phyloP scores from a whole-genome alignment of 176 grass and related monocot species.

The Oryza meridionalis region DNA sequence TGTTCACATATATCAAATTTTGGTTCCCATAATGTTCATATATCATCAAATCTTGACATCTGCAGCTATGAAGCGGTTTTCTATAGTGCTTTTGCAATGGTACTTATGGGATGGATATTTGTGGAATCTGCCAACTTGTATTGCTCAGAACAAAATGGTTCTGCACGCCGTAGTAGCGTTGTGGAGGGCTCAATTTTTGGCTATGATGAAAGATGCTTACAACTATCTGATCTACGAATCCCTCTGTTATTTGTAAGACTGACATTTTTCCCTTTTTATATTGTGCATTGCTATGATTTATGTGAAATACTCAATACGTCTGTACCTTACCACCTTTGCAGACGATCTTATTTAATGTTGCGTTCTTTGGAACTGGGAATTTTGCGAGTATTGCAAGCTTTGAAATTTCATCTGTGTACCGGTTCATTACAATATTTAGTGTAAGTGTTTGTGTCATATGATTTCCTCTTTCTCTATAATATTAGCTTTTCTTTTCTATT shows the following conservation, averaged over 20 bases:
- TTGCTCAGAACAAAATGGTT: conserved; percentile 62
- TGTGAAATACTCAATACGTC: conserved; percentile 20
- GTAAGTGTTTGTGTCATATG: conserved; percentile 52
- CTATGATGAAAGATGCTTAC: conserved; percentile 71
- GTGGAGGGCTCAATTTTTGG: conserved; percentile 50
- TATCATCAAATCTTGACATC: conserved; percentile 18
- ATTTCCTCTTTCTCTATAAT: conserved; percentile 29
- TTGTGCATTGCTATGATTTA: conserved; percentile 2
- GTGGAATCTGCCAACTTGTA: conserved; percentile 72
- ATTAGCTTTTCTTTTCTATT: conserved; percentile 20
- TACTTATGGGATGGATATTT: conserved; percentile 88
- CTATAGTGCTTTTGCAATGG: conserved; percentile 84
- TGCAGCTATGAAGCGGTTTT: conserved; percentile 97
- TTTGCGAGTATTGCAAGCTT: conserved; percentile 99
- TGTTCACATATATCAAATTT: conserved; percentile 19
- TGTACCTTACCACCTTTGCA: conserved; percentile 44
- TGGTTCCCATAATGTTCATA: conserved; percentile 24
- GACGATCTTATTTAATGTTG: conserved; percentile 95
- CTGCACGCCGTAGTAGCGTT: conserved; percentile 39
- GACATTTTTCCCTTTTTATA: conserved; percentile 20
- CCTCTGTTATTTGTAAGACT: conserved; percentile 91
- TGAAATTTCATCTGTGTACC: conserved; percentile 97
- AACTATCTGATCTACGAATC: conserved; percentile 84
- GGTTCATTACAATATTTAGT: conserved; percentile 98
- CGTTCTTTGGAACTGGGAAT: conserved; percentile 97